These are phyloP conservation scores for Aotearoamyces nothofagi DNA, from an alignment of 2,329 filamentous ascomycete species.

Conservation along the genomic window DNA sequence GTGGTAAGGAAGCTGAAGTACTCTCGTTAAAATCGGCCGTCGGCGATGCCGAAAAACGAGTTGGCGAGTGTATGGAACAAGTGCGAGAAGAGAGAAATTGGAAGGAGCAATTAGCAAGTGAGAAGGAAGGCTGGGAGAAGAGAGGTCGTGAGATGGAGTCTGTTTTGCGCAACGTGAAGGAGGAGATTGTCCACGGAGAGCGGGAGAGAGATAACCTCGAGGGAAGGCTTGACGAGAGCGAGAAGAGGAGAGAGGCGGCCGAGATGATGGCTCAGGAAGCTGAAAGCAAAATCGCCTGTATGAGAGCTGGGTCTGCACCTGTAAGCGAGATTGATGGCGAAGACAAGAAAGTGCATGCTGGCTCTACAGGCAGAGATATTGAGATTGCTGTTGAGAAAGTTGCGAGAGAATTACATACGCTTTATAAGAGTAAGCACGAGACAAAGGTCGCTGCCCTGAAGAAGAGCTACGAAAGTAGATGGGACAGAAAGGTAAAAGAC, in stretches of 20 bases:
- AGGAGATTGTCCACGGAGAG: slow-evolving; percentile 65
- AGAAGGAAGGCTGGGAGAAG: slow-evolving; percentile 73
- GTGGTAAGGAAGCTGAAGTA: slow-evolving; percentile 86
- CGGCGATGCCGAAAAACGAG: slow-evolving; percentile 79
- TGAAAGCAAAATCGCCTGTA: slow-evolving; percentile 59
- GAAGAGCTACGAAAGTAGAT: slow-evolving; percentile 45
- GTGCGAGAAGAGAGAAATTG: slow-evolving; percentile 60
- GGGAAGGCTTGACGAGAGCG: slow-evolving; percentile 60
- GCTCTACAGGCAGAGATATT: slow-evolving; percentile 39
- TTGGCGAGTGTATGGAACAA: slow-evolving; percentile 72
- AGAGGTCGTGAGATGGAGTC: slow-evolving; percentile 75
- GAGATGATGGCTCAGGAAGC: slow-evolving; percentile 65
- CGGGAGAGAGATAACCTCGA: slow-evolving; percentile 69
- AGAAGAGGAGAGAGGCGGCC: slow-evolving; percentile 57
- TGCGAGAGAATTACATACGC: slow-evolving; percentile 77
- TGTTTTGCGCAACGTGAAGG: slow-evolving; percentile 63
- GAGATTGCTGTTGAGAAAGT: slow-evolving; percentile 81
- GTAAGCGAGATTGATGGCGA: slow-evolving; percentile 16
- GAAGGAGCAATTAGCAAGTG: slow-evolving; percentile 57
- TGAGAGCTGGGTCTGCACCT: slow-evolving; percentile 40
- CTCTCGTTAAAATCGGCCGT: slow-evolving; percentile 76
- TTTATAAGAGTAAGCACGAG: slow-evolving; percentile 97
- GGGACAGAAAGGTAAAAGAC: slow-evolving; percentile 76
- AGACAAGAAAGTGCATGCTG: slow-evolving; percentile 9
- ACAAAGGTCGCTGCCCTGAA: slow-evolving; percentile 58